A percentile compares a stretch with the other conserved stretches of the same genome.
Evolutionary conservation across 768 basidiomycete species (phyloP).

Genomic region (Thelephora ganbajun): DNA sequence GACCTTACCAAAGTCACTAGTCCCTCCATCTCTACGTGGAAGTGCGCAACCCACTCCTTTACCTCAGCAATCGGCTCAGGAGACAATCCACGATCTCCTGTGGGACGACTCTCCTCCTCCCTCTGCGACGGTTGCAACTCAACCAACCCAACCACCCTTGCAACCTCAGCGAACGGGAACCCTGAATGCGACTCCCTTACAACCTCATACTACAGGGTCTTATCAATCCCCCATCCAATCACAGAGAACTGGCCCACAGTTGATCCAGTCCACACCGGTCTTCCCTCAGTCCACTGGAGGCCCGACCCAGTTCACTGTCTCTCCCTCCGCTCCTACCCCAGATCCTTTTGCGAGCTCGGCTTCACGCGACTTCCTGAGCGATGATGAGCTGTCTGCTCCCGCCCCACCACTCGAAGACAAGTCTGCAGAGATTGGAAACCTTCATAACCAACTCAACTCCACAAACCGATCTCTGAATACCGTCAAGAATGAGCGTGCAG

Average conservation of each 20-base stretch:
- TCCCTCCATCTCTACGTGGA: constrained; percentile 72
- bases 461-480: constrained; percentile 60
- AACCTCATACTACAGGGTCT: constrained; percentile 6
- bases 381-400: constrained; percentile 38
- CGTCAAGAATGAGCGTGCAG: constrained; percentile 48
- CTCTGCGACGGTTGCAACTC: constrained; percentile 16
- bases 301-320: too few relatives aligned
- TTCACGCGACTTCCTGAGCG: constrained; percentile 37
- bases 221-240: background rate
- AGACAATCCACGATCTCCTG: constrained; percentile 30
- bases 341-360: constrained; percentile 11
- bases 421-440: constrained; percentile 79
- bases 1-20: constrained; percentile 52
- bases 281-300: constrained; percentile 10
- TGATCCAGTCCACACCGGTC: constrained; percentile 5
- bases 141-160: constrained; percentile 24
- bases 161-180: constrained; percentile 26
- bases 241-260: background rate
- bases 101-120: constrained; percentile 28
- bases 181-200: constrained; percentile 16
- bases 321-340: background rate
- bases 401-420: constrained; percentile 47
- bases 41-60: constrained; percentile 24
- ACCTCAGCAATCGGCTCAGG: constrained; percentile 22
- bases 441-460: constrained; percentile 72